Conservation (phyloP, 179 eudicot genomes). For the Silene noctiflora region DNA sequence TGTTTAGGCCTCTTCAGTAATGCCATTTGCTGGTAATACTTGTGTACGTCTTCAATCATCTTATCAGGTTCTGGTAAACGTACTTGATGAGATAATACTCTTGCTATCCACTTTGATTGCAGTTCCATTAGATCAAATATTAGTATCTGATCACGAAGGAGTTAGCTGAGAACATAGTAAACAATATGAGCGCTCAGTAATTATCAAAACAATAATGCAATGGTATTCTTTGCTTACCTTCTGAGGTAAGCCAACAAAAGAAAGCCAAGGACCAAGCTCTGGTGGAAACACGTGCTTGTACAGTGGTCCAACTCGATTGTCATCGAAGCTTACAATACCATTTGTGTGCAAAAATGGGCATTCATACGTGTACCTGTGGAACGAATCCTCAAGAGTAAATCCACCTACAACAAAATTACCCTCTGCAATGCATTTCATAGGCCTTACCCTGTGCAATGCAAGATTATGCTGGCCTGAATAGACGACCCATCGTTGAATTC, state of each 20-base stretch:
- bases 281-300: slow-evolving; percentile 55
- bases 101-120: slow-evolving; percentile 39
- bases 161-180: too few species aligned
- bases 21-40: slow-evolving; percentile 31
- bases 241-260: slow-evolving; percentile 43
- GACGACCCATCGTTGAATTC: slow-evolving; percentile 36
- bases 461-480: slow-evolving; percentile 29
- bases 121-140: slow-evolving; percentile 31
- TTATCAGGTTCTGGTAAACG: slow-evolving; percentile 26
- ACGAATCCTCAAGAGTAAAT: neutral
- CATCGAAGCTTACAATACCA: slow-evolving; percentile 45
- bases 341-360: slow-evolving; percentile 47
- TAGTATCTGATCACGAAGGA: slow-evolving; percentile 17
- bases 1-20: slow-evolving; percentile 29
- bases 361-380: slow-evolving; percentile 37
- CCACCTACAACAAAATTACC: neutral
- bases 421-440: neutral
- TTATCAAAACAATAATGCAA: neutral
- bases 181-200: neutral
- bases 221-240: slow-evolving; percentile 18
- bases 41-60: slow-evolving; percentile 30
- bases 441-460: slow-evolving; percentile 8
- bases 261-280: slow-evolving; percentile 41
- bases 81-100: slow-evolving; percentile 34
- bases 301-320: slow-evolving; percentile 51